Percentiles rank a stretch among this genome's conserved stretches.
These are phyloP conservation scores for Trypanosoma scelopori DNA, from an alignment of 208 protist genomes.

Conservation along the genomic window DNA sequence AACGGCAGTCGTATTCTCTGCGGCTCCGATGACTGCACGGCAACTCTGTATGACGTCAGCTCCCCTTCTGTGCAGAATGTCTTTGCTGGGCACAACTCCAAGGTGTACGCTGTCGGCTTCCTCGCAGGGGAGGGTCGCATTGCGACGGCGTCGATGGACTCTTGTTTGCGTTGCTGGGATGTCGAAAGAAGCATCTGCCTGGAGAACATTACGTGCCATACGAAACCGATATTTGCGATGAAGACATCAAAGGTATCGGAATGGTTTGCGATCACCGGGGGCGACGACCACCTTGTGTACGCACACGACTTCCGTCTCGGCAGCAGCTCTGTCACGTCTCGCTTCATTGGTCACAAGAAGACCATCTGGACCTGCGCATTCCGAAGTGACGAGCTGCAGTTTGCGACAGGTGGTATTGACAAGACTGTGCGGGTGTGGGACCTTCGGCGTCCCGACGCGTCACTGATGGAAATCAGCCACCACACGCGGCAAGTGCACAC, in stretches of 20 bases:
- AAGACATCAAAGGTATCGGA: constrained; percentile 30
- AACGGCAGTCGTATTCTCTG: constrained; percentile 24
- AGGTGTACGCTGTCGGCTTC: constrained; percentile 56
- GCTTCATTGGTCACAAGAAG: constrained; percentile 46
- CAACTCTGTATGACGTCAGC: constrained; percentile 20
- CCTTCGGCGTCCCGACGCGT: constrained; percentile 28
- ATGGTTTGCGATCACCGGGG: constrained; percentile 49
- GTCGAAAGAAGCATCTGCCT: constrained; percentile 37
- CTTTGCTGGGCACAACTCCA: constrained; percentile 52
- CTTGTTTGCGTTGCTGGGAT: constrained; percentile 57
- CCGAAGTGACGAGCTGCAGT: constrained; percentile 38
- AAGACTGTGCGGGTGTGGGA: constrained; percentile 64
- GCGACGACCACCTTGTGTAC: constrained; percentile 51
- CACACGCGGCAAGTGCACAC: constrained; percentile 62
- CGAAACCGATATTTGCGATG: constrained; percentile 61
- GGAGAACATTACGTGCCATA: constrained; percentile 33
- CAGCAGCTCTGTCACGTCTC: constrained; percentile 35
- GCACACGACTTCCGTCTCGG: constrained; percentile 65
- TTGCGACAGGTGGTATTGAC: constrained; percentile 70
- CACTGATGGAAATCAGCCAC: constrained; percentile 31
- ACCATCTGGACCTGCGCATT: constrained; percentile 70
- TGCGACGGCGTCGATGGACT: constrained; percentile 65
- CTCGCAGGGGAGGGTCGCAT: constrained; percentile 32
- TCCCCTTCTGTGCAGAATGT: background rate
- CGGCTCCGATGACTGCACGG: constrained; percentile 27